Evolutionary conservation across 345 rosid genomes (phyloP), one percentile per base, ranked within the genome.

Genomic region (Citrus trifoliata): DNA sequence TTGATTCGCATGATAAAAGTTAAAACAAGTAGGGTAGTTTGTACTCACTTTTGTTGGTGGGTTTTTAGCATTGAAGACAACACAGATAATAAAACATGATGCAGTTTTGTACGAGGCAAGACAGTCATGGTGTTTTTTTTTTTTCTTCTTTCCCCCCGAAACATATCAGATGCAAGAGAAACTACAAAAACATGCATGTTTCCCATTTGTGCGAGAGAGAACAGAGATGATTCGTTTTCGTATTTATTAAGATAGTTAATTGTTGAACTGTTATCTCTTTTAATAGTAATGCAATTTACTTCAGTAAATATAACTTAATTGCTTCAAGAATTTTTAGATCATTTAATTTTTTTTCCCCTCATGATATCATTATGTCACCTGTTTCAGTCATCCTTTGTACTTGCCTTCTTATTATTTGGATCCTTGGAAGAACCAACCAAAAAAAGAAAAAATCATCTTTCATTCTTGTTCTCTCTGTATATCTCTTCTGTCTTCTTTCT

Each of bases 21-120:
- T 70, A 42, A 53, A 76, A 77, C 70, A 61, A 79, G 70, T 13
- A 76, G 65, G 84, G 58, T 30, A 18, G 73, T 76, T 66, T 37
- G 22, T 46, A 24, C 37, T 48, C 40, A 46, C 46, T 62, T 58
- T 64, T 24, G 24, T 79, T 75, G 63, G 69, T 32, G 66, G 67
- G 12, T 75, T 75, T 72, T 76, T 62, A 18, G 27, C 48, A 46
- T 71, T 74, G 53, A 73, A 74, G 71, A 80, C 64, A 70, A 74
- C 37, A 51, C 75, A 74, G 70, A 46, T 27, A 69, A 56, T 28
- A 72, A 60, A 61, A 40, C 59, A 69, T 62, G 62, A 40, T 74
- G 67, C 67, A 74, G 67, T 61, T 74, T 2, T 30, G 75, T 38
- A 68, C 67, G 40, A 63, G 69, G 76, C 77, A 66, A 35, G 80